Percentiles rank a stretch among this genome's conserved stretches.
Conservation (phyloP, 257 asterid genomes). For the Penstemon eatonii region DNA sequence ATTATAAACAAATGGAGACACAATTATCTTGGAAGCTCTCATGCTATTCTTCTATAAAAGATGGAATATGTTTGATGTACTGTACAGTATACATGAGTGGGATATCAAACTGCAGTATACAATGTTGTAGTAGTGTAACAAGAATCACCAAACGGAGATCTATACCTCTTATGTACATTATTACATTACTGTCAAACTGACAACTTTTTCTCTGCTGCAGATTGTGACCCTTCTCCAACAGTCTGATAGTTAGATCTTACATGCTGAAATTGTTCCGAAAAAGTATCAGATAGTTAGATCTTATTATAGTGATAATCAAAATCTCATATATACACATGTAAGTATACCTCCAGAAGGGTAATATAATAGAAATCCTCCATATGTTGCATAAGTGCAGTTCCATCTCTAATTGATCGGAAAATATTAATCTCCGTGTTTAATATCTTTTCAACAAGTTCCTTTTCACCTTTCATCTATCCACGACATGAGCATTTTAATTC, state of each 20-base stretch:
- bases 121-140: too few species aligned
- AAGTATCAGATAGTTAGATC: background rate
- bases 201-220: conserved; percentile 35
- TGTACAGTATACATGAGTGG: too few species aligned
- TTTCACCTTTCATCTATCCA: conserved; percentile 91
- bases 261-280: conserved; percentile 41
- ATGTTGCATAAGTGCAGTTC: conserved; percentile 98
- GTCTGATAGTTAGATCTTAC: conserved; percentile 73
- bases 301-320: background rate
- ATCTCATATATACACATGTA: background rate
- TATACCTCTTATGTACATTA: too few species aligned
- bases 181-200: conserved; percentile 29
- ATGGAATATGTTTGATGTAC: too few species aligned
- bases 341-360: conserved; percentile 74
- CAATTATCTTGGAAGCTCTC: too few species aligned
- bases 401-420: conserved; percentile 92
- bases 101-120: too few species aligned
- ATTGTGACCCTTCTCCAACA: conserved; percentile 42
- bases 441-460: conserved; percentile 85
- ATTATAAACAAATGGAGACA: too few species aligned
- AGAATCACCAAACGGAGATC: too few species aligned
- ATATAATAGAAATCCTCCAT: conserved; percentile 98
- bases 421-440: conserved; percentile 89
- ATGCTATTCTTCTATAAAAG: too few species aligned
- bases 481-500: background rate